phyloP scores from a whole-genome alignment of 2,329 filamentous ascomycete genomes.

The Tolypocladium pustulatum region DNA sequence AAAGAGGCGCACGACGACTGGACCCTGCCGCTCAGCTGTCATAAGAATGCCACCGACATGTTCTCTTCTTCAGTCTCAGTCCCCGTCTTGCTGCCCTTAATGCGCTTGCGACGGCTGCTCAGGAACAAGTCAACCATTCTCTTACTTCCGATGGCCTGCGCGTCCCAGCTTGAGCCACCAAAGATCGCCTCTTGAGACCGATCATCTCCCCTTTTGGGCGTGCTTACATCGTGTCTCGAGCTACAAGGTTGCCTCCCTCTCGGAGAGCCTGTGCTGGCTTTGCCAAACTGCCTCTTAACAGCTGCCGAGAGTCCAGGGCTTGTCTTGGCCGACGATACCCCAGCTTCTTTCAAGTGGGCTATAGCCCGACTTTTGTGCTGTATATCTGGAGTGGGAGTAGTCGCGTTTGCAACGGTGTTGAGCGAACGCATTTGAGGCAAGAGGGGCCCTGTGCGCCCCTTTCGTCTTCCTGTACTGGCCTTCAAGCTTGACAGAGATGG shows the following conservation, averaged over 20 bases:
- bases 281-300: slow-evolving; percentile 5
- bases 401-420: slow-evolving; percentile 11
- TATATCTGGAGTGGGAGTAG: slow-evolving; percentile 8
- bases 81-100: slow-evolving; percentile 20
- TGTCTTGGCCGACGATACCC: slow-evolving; percentile 15
- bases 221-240: background rate
- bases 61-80: slow-evolving; percentile 13
- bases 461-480: background rate
- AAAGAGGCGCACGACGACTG: background rate
- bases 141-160: slow-evolving; percentile 32
- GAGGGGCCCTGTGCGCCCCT: background rate
- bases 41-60: slow-evolving; percentile 22
- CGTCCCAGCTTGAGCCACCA: slow-evolving; percentile 11
- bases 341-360: slow-evolving; percentile 8
- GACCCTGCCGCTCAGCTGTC: background rate
- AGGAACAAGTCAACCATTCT: slow-evolving; percentile 46
- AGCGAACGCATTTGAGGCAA: slow-evolving; percentile 13
- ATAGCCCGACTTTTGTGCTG: slow-evolving; percentile 11
- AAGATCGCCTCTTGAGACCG: no score
- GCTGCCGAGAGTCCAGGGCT: slow-evolving; percentile 15
- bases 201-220: background rate
- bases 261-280: background rate
- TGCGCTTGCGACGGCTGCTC: slow-evolving; percentile 33
- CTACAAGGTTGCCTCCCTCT: background rate
- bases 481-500: slow-evolving; percentile 14